Evolutionary conservation across 1,284 basidiomycete species (phyloP).

Genomic region (Tranzscheliella williamsii): DNA sequence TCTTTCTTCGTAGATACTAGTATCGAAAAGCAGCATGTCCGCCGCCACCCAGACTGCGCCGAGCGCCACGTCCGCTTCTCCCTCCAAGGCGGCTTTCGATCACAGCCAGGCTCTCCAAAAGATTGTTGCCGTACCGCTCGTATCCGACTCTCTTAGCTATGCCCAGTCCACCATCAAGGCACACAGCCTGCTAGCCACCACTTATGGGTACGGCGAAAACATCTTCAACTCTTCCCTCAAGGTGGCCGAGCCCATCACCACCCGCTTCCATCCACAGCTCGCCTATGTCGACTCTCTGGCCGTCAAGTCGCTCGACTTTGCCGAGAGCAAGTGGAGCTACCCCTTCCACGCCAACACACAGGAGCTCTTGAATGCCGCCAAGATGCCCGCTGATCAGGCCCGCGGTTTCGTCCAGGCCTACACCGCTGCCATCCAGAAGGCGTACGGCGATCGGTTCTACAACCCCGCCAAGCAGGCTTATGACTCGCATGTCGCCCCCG

Average conservation of each 20-base stretch:
- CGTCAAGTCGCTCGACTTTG: slow-evolving; percentile 53
- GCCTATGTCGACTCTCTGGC: slow-evolving; percentile 47
- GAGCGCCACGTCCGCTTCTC: slow-evolving; percentile 28
- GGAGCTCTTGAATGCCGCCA: slow-evolving; percentile 44
- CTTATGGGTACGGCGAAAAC: slow-evolving; percentile 47
- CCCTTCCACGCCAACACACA: slow-evolving; percentile 57
- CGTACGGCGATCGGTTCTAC: slow-evolving; percentile 51
- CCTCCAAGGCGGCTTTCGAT: slow-evolving; percentile 31
- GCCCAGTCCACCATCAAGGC: slow-evolving; percentile 51
- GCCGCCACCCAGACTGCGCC: slow-evolving; percentile 38
- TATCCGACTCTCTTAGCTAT: slow-evolving; percentile 48
- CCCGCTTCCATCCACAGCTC: slow-evolving; percentile 52
- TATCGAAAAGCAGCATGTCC: slow-evolving; percentile 29
- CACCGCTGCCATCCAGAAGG: slow-evolving; percentile 35
- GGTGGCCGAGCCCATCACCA: slow-evolving; percentile 49
- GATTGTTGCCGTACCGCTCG: slow-evolving; percentile 48
- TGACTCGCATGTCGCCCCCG: slow-evolving; percentile 45
- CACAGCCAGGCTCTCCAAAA: slow-evolving; percentile 47
- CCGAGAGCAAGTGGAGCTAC: slow-evolving; percentile 56
- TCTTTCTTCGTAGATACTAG: no score
- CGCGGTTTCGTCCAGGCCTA: slow-evolving; percentile 36
- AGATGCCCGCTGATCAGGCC: slow-evolving; percentile 46
- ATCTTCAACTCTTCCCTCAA: slow-evolving; percentile 42
- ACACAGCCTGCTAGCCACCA: slow-evolving; percentile 45
- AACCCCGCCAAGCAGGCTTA: slow-evolving; percentile 49